Evolutionary conservation across 148 eudicot species (phyloP).

Genomic region (Silene uniflora): DNA sequence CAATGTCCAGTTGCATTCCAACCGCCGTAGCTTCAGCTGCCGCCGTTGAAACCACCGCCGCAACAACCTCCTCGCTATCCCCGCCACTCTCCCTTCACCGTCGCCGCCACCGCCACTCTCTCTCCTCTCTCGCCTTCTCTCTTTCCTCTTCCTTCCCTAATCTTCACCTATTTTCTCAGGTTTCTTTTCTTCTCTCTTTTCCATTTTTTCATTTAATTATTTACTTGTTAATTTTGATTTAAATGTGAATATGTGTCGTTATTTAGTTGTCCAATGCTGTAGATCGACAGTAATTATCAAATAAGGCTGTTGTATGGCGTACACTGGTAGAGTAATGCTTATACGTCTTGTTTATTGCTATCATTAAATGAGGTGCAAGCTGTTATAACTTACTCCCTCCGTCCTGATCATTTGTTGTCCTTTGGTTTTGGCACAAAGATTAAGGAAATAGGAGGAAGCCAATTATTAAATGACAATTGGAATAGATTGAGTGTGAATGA

Average conservation of each 20-base stretch:
- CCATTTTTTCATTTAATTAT: not conserved
- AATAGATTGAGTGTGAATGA: too few relatives aligned
- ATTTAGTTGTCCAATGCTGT: not conserved
- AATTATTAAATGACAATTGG: too few relatives aligned
- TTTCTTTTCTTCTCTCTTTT: not conserved
- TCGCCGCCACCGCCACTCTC: constrained; percentile 11
- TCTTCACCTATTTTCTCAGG: constrained; percentile 26
- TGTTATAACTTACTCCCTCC: too few relatives aligned
- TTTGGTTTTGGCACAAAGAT: too few relatives aligned
- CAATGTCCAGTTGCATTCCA: constrained; percentile 24
- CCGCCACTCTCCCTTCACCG: constrained; percentile 14
- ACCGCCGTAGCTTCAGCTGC: constrained; percentile 1
- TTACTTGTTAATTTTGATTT: not conserved
- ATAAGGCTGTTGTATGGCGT: too few relatives aligned
- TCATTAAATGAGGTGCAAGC: too few relatives aligned
- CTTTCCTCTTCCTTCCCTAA: constrained; percentile 26
- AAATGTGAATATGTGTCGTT: not conserved
- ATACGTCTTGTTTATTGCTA: too few relatives aligned
- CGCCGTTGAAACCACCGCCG: not conserved
- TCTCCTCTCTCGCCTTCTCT: constrained; percentile 17
- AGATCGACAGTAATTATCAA: not conserved
- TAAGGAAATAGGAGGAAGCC: too few relatives aligned
- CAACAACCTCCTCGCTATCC: not conserved
- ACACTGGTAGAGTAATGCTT: too few relatives aligned
- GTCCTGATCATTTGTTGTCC: too few relatives aligned